A percentile compares a stretch with the other conserved stretches of the same genome.
These are phyloP conservation scores for Anethum foeniculum DNA, from an alignment of 140 eudicot genomes.

Conservation along the genomic window DNA sequence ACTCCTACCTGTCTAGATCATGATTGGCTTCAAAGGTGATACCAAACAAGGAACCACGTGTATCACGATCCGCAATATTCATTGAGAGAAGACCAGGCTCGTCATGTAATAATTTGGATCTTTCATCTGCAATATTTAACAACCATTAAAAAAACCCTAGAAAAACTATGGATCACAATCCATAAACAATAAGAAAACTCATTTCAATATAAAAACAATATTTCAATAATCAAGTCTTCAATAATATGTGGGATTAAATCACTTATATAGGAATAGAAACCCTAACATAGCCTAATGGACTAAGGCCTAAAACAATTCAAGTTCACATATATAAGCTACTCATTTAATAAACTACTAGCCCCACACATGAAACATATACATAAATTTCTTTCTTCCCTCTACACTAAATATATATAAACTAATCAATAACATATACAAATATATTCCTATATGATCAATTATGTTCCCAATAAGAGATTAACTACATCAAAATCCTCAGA, in stretches of 20 bases:
- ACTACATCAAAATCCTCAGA: neutral
- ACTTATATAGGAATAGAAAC: neutral
- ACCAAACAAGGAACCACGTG: conserved; percentile 74
- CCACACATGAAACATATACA: neutral
- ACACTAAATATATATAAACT: neutral
- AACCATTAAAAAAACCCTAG: neutral
- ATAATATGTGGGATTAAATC: neutral
- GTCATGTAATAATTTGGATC: conserved; percentile 78
- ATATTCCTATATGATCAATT: neutral
- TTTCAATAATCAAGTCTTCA: neutral
- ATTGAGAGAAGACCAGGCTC: conserved; percentile 78
- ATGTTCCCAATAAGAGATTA: neutral
- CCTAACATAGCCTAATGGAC: neutral
- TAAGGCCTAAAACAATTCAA: neutral
- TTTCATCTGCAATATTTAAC: conserved; percentile 54
- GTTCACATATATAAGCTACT: neutral
- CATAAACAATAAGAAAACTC: neutral
- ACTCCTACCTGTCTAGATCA: conserved; percentile 72
- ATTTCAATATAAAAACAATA: neutral
- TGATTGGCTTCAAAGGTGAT: conserved; percentile 72
- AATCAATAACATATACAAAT: neutral
- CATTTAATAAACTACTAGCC: neutral
- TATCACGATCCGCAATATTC: conserved; percentile 84
- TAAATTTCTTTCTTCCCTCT: neutral
- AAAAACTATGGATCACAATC: neutral